Base-by-base conservation (phyloP, 352 stramenopile genomes). In the Thalassiosira mediterranea region DNA sequence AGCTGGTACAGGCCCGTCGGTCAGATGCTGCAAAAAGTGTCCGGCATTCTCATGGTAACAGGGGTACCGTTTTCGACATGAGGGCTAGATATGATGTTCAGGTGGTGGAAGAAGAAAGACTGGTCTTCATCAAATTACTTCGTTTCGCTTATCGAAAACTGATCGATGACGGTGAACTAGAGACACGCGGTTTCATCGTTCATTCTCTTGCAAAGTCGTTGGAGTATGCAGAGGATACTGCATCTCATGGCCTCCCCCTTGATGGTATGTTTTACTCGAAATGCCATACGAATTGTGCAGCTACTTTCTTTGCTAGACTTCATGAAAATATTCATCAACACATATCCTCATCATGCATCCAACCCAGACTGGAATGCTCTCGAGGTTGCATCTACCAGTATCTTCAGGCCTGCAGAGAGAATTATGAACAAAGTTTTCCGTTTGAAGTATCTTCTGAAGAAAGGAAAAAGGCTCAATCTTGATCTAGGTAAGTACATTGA, bases 151-250 rank as follows among this genome's bases (percentile, higher is more conserved):
- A 73, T 87, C 52, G 65, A 76, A 17, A 72, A 29, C 32, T 80
- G 79, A 13, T 59, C 73, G 63, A 67, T 31, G 71, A 72, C 21
- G 72, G 85, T 13, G 49, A 73, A 51, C 42, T 90, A 2, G 75
- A 76, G 19, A 59, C 71, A 46, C 26, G 75, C 29, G 63, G 79
- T 34, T 52, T 63, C 31, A 73, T 58, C 26, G 51, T 54, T 47
- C 32, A 59, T 69, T 25, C 54, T 59, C 28, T 64, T 83, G 49
- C 19, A 28, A 32, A 87, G 62, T 84, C 68, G 69, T 62, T 89
- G 40, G 78, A 89, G 26, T 62, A 87, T 46, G 72, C 84, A 4
- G 10, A 57, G n/a, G 63, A 83, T 47, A 40, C 47, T 25, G 75
- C 81, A 0, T 49, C 17, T 23, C 76, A 83, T 10, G 78, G 79